A percentile compares a stretch with the other conserved stretches of the same genome.
These are phyloP conservation scores for Lactarius sanguifluus DNA, from an alignment of 768 basidiomycete genomes.

Conservation along the genomic window DNA sequence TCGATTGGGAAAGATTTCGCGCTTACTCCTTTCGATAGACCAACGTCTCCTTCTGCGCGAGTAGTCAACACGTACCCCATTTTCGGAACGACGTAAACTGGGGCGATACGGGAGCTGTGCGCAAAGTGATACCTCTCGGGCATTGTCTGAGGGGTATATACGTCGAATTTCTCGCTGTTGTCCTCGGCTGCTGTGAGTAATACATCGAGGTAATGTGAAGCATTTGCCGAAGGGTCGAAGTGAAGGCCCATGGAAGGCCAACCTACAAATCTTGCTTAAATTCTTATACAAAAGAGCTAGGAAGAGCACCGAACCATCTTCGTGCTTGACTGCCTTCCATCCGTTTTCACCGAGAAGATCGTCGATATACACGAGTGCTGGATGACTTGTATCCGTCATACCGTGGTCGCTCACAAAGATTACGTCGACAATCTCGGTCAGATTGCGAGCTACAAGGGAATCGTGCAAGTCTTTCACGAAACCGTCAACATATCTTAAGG, in stretches of 20 bases:
- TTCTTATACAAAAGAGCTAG: not conserved
- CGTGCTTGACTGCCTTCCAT: conserved; percentile 59
- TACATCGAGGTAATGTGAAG: conserved; percentile 51
- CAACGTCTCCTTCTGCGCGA: conserved; percentile 53
- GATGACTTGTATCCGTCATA: conserved; percentile 87
- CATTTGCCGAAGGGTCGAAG: conserved; percentile 60
- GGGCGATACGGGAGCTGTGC: conserved; percentile 74
- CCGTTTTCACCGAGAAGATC: conserved; percentile 72
- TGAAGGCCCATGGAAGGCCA: conserved; percentile 91
- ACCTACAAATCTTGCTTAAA: conserved; percentile 40
- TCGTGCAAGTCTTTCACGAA: conserved; percentile 72
- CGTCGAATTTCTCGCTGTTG: conserved; percentile 68
- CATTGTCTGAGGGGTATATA: conserved; percentile 81
- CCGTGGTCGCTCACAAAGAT: conserved; percentile 90
- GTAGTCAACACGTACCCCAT: conserved; percentile 80
- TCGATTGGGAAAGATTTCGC: conserved; percentile 16
- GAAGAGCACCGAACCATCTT: conserved; percentile 50
- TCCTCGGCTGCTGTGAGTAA: conserved; percentile 52
- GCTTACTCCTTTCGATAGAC: conserved; percentile 76
- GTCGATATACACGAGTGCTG: conserved; percentile 75
- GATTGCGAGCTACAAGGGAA: conserved; percentile 65
- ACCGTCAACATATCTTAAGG: conserved; percentile 63
- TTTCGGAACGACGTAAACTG: conserved; percentile 80
- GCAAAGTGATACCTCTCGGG: conserved; percentile 78
- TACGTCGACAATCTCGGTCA: conserved; percentile 81